Conservation (phyloP, 1,139 yeast genomes). For the Pichia sp. region DNA sequence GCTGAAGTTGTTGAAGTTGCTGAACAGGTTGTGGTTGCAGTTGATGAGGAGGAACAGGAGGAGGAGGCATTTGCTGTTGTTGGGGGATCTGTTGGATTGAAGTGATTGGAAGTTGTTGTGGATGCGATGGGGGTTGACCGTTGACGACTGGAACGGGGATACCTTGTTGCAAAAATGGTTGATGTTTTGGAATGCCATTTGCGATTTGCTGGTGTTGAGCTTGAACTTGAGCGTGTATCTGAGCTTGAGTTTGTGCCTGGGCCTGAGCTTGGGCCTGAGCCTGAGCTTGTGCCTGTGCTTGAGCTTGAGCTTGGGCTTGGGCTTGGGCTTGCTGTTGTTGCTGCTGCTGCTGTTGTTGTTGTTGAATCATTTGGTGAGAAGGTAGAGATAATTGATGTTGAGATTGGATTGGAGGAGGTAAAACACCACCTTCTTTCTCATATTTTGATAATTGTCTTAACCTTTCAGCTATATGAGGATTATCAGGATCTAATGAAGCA, state of each 20-base stretch:
- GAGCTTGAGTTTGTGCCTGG: conserved; percentile 5
- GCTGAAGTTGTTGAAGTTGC: neutral
- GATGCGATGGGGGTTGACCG: neutral
- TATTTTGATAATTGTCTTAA: conserved; percentile 74
- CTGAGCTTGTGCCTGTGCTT: conserved; percentile 3
- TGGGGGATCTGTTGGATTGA: neutral
- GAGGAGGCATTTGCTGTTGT: neutral
- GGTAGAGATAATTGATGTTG: conserved; percentile 34
- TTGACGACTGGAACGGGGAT: neutral
- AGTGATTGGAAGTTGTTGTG: neutral
- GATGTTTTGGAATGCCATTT: neutral
- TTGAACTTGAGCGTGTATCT: conserved; percentile 3
- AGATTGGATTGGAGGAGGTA: conserved; percentile 57
- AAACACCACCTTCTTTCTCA: conserved; percentile 66
- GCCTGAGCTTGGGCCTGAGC: conserved; percentile 1
- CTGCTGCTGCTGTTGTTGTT: conserved; percentile 26
- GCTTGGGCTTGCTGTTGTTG: conserved; percentile 27
- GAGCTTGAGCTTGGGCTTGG: no score
- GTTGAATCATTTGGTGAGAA: conserved; percentile 29
- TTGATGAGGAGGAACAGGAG: neutral
- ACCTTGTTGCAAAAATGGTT: neutral
- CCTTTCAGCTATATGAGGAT: conserved; percentile 89
- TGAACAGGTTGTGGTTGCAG: neutral
- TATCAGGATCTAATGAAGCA: conserved; percentile 87
- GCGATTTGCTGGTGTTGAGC: conserved; percentile 1